Percentiles rank a stretch among this genome's conserved stretches.
Evolutionary conservation across 75 land plant species (phyloP).

Genomic region (Picea sitchensis): DNA sequence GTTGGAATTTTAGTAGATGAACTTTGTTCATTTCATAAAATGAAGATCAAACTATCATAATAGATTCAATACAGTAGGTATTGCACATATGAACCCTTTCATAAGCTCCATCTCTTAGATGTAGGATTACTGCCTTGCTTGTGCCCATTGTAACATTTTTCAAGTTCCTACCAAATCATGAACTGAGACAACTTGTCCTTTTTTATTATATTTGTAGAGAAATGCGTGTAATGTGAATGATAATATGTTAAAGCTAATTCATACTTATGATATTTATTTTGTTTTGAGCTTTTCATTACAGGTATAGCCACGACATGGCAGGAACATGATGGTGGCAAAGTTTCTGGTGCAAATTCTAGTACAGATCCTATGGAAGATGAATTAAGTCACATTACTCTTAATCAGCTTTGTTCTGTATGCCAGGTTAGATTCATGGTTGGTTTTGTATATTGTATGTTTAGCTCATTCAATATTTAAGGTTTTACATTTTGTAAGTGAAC

Average conservation of each 20-base stretch:
- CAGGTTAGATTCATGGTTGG: not conserved
- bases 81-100: too few species aligned
- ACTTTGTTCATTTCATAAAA: too few species aligned
- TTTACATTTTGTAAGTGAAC: not conserved
- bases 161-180: too few species aligned
- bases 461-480: not conserved
- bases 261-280: not conserved
- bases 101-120: too few species aligned
- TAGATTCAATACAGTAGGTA: too few species aligned
- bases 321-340: not conserved
- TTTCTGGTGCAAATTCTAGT: not conserved
- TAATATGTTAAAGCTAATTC: not conserved
- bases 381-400: not conserved
- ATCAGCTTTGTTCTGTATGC: constrained; percentile 1
- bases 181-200: too few species aligned
- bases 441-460: not conserved
- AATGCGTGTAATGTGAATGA: too few species aligned
- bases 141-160: too few species aligned
- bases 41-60: too few species aligned
- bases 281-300: not conserved
- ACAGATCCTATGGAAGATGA: constrained; percentile 1
- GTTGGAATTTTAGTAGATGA: too few species aligned
- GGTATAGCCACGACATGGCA: not conserved
- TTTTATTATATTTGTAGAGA: too few species aligned
- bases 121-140: too few species aligned